Evolutionary conservation across 1,139 yeast genomes (phyloP).

Genomic region (Suhomyces bokatorum): DNA sequence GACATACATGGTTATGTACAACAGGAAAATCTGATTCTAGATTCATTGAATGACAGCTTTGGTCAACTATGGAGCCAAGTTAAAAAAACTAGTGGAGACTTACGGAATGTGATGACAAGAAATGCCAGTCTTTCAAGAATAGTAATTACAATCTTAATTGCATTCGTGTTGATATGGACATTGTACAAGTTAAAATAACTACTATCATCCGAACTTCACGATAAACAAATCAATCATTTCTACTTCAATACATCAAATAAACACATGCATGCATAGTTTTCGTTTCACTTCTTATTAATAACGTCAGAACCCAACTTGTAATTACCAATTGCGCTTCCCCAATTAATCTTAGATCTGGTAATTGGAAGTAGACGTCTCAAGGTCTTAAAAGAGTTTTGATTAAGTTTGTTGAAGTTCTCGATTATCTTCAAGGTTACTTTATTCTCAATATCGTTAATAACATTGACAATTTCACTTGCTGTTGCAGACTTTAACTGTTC

Average conservation of each 20-base stretch:
- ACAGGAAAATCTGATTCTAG: conserved; percentile 48
- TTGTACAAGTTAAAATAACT: conserved; percentile 43
- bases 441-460: conserved; percentile 62
- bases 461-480: conserved; percentile 43
- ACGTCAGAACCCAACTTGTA: conserved; percentile 88
- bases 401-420: conserved; percentile 66
- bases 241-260: background rate
- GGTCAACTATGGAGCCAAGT: conserved; percentile 60
- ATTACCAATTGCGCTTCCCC: conserved; percentile 93
- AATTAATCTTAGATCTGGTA: conserved; percentile 85
- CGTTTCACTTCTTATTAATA: conserved; percentile 28
- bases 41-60: conserved; percentile 59
- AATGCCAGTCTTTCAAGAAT: conserved; percentile 45
- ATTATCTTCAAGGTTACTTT: conserved; percentile 60
- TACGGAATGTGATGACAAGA: conserved; percentile 52
- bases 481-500: conserved; percentile 16
- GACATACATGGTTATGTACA: conserved; percentile 47
- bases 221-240: background rate
- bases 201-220: background rate
- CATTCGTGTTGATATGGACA: conserved; percentile 68
- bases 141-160: conserved; percentile 51
- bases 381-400: conserved; percentile 78
- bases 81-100: conserved; percentile 63
- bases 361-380: conserved; percentile 90
- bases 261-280: background rate